Conservation (phyloP, 257 asterid genomes). For the Vinca minor region DNA sequence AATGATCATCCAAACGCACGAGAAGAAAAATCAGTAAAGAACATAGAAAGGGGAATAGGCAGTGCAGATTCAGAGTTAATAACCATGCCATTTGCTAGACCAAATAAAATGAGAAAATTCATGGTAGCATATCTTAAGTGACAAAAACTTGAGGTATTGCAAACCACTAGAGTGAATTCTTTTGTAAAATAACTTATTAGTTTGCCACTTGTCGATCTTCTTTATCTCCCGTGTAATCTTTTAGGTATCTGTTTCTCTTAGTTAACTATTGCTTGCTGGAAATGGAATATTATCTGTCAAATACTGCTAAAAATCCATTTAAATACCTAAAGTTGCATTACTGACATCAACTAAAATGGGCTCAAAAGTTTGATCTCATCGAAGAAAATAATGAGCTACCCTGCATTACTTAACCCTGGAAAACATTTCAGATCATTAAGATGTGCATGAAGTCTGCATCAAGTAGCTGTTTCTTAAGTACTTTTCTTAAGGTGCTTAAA, state of each 20-base stretch:
- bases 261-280: background rate
- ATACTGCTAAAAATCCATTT: background rate
- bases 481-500: background rate
- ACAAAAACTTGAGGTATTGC: background rate
- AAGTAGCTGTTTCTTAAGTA: background rate
- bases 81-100: background rate
- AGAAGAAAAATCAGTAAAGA: conserved; percentile 1
- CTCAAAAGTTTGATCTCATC: background rate
- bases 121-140: background rate
- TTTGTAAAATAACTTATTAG: background rate
- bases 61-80: background rate
- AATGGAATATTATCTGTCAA: background rate
- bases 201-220: background rate
- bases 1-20: background rate
- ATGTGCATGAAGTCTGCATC: background rate
- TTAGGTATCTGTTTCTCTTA: background rate
- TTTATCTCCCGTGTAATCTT: background rate
- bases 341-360: background rate
- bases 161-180: background rate
- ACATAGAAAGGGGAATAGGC: background rate
- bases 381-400: background rate
- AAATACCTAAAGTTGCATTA: background rate
- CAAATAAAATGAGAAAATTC: background rate
- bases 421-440: background rate
- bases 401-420: background rate